Evolutionary conservation across 2,329 filamentous ascomycete species (phyloP).

Genomic region (Fonsecaea monophora): DNA sequence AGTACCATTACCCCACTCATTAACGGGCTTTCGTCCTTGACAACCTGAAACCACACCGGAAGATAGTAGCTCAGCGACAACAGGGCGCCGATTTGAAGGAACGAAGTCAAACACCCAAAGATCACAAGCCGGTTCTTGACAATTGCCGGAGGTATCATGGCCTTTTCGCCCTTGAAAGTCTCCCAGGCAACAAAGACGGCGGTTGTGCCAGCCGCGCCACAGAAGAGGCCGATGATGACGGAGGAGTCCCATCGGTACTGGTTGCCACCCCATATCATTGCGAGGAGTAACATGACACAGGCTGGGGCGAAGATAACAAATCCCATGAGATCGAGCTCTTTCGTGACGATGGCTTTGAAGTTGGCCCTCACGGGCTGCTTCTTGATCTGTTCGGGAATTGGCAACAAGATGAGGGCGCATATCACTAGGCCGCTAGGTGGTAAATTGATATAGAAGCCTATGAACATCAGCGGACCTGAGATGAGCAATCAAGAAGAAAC

Average conservation of each 20-base stretch:
- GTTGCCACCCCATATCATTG: constrained; percentile 35
- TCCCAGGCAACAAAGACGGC: constrained; percentile 45
- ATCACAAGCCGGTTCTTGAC: constrained; percentile 36
- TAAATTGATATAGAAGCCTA: constrained; percentile 54
- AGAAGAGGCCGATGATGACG: constrained; percentile 48
- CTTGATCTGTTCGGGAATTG: constrained; percentile 28
- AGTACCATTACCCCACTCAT: constrained; percentile 40
- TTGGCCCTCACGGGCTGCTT: constrained; percentile 24
- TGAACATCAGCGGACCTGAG: not conserved
- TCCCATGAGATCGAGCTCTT: constrained; percentile 62
- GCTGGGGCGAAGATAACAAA: constrained; percentile 62
- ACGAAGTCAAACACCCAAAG: constrained; percentile 32
- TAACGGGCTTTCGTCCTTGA: constrained; percentile 37
- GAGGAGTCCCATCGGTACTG: constrained; percentile 45
- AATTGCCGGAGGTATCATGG: constrained; percentile 40
- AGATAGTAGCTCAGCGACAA: constrained; percentile 41
- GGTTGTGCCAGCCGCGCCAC: constrained; percentile 42
- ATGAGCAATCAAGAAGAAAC: not conserved
- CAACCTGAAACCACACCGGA: constrained; percentile 43
- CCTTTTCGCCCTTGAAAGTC: constrained; percentile 35
- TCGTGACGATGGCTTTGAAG: constrained; percentile 31
- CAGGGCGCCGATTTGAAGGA: constrained; percentile 35
- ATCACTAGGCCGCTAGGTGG: constrained; percentile 50
- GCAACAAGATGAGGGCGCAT: constrained; percentile 42
- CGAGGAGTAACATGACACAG: constrained; percentile 39